Base-by-base conservation (phyloP, 805 yeast genomes). In the Jamesozyma hellenica region DNA sequence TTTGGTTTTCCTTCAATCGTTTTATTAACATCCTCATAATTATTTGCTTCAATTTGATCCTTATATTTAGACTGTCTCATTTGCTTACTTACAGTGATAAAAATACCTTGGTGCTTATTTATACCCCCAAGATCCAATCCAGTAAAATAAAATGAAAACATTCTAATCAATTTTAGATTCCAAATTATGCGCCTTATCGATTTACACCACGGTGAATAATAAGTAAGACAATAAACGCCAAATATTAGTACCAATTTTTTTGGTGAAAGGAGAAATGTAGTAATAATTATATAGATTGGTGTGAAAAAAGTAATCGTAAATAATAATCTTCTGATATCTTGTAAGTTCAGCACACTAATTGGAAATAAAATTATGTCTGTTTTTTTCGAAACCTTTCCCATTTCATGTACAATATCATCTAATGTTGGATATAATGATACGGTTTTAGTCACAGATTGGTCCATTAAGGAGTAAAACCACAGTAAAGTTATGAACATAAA, bases 251-350 rank as follows among this genome's bases (percentile, higher is more conserved):
- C 58, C 34, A 86, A 61, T 12, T 71, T 66, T 42, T 86, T 71
- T 36, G 95, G 94, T 6, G 79, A 67, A 33, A 88, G 61, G 28
- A 87, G 50, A 54, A 82, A 75, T 43, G 73, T 71, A 10, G 90
- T 73, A 26, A 79, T 58, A 11, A 83, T 65, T 43, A 87, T 71
- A 58, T 90, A 88, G 8, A 83, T 59, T 4, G 97, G 97, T 2
- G 95, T 80, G 39, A 87, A 65, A 53, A 90, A 83, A 15, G 84
- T 74, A 0, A 94, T 81, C 12, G 96, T 87, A 58, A 88, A 82
- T 17, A 86, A 60, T 38, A 88, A 68, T 44, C 96, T 68, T 50
- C 79, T 80, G 47, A 87, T 72, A 53, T 88, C 96, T 50, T 81
- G 76, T 0, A 82, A 72, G 2, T 86, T 77, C 46, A 88, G 66